A percentile compares a stretch with the other conserved stretches of the same genome.
Evolutionary conservation across 768 basidiomycete species (phyloP).

Genomic region (Tremella fuciformis): DNA sequence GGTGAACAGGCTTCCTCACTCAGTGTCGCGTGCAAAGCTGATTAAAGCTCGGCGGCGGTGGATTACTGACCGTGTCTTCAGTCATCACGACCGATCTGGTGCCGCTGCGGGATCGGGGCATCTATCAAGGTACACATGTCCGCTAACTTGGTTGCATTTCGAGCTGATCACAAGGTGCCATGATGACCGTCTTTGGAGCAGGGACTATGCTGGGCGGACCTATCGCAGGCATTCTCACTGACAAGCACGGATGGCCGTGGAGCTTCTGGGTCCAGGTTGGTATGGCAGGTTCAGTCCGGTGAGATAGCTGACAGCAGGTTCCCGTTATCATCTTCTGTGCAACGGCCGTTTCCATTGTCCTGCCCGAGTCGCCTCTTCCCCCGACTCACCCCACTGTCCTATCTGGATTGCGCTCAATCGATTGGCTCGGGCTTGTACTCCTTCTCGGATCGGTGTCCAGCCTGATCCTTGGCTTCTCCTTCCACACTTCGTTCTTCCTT

Average conservation of each 20-base stretch:
- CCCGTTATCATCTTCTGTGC: constrained; percentile 44
- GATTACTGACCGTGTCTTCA: constrained; percentile 46
- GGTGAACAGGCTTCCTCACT: constrained; percentile 19
- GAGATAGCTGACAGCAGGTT: constrained; percentile 21
- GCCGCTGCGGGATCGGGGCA: constrained; percentile 45
- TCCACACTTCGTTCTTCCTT: constrained; percentile 48
- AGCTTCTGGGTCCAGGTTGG: constrained; percentile 49
- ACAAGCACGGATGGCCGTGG: constrained; percentile 46
- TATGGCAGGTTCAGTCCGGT: neutral
- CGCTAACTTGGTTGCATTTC: neutral
- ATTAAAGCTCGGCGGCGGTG: constrained; percentile 46
- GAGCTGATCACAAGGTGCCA: constrained; percentile 27
- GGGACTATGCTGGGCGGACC: constrained; percentile 50
- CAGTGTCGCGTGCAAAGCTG: neutral
- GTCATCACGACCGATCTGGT: constrained; percentile 50
- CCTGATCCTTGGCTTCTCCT: constrained; percentile 48
- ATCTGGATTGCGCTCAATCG: constrained; percentile 40
- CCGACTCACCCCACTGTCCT: constrained; percentile 33
- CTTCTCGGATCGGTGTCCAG: constrained; percentile 40
- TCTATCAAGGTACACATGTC: constrained; percentile 45
- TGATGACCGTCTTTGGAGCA: constrained; percentile 50
- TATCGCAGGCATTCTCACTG: constrained; percentile 43
- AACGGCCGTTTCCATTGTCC: constrained; percentile 32
- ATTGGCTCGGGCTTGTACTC: constrained; percentile 43
- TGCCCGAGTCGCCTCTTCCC: constrained; percentile 36